phyloP scores from a whole-genome alignment of 2,329 filamentous ascomycete species.

The Diaporthe humulicola region DNA sequence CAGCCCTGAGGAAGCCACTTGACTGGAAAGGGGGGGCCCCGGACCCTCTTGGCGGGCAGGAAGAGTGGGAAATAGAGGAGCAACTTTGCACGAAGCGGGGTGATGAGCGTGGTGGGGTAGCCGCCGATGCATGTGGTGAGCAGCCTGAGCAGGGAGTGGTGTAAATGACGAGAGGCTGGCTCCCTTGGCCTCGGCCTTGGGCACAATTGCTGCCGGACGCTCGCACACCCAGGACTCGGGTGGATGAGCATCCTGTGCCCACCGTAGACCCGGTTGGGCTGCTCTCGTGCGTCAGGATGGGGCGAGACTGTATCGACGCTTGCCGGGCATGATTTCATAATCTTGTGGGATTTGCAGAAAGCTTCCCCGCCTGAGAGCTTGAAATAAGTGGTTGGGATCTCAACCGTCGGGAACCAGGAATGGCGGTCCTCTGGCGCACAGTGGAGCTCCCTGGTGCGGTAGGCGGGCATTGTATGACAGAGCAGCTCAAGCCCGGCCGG shows the following conservation, averaged over 20 bases:
- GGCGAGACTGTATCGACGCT: neutral
- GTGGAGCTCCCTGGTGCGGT: slow-evolving; percentile 13
- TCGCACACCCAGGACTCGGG: slow-evolving; percentile 9
- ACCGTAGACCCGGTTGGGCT: neutral
- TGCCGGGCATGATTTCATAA: slow-evolving; percentile 9
- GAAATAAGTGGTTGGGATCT: slow-evolving; percentile 25
- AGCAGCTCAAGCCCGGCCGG: slow-evolving; percentile 1
- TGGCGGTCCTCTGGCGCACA: slow-evolving; percentile 11
- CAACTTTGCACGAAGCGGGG: slow-evolving; percentile 36
- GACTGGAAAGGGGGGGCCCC: slow-evolving; percentile 25
- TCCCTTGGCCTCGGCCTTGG: slow-evolving; percentile 19
- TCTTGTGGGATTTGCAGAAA: slow-evolving; percentile 16
- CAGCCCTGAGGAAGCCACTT: slow-evolving; percentile 32
- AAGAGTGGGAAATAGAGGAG: slow-evolving; percentile 22
- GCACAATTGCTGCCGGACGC: slow-evolving; percentile 1
- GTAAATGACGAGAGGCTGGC: slow-evolving; percentile 16
- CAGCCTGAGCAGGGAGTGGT: too few species aligned
- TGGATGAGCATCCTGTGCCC: slow-evolving; percentile 6
- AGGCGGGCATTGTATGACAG: slow-evolving; percentile 6
- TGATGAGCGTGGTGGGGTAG: slow-evolving; percentile 30
- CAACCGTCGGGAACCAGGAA: slow-evolving; percentile 21
- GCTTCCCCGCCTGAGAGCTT: slow-evolving; percentile 25
- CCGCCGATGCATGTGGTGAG: slow-evolving; percentile 3
- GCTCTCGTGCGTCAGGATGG: slow-evolving; percentile 1
- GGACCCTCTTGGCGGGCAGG: slow-evolving; percentile 23